Evolutionary conservation across 2,329 filamentous ascomycete genomes (phyloP), one percentile per base, ranked within the genome.

Genomic region (Dothiorella sarmentorum): DNA sequence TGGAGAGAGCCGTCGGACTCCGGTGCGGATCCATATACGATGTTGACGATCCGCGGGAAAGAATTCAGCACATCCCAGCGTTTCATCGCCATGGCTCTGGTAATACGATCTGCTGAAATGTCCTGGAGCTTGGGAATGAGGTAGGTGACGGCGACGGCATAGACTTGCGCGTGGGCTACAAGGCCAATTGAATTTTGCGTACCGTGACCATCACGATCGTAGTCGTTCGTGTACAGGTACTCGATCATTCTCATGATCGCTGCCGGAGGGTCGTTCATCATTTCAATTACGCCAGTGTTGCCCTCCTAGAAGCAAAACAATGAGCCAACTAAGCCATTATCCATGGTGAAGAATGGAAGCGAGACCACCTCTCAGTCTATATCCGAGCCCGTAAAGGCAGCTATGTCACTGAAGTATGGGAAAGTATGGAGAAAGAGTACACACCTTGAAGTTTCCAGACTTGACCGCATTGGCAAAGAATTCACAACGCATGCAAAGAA

Each of bases 311-410:
- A 5, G 5, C n/a, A 13, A 4, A 15, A 9, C 3, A 43, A 11
- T 7, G 18, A 42, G 10, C 2, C 29, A 31, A 10, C 2, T 31
- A 9, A 31, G 29, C 29, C 9, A 43, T 7, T 7, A n/a, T 15
- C 9, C 7, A 15, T 7, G 9, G 3, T 9, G 1, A n/a, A 0
- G 11, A 3, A 7, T 15, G 5, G 2, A 6, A 15, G 20, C 7
- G 40, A 3, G 4, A 7, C 3, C 26, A 43, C 40, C 11, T 26
- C 3, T 20, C 24, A 43, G 22, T 3, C 15, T 1, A 11, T 22
- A 2, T 22, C 13, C 13, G 15, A 24, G 2, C 24, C 4, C 1
- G 40, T 13, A 24, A 24, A 24, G 11, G 4, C 22, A 15, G 26
- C 24, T 4, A 26, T 24, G 5, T 43, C 20, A 22, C 40, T n/a